Evolutionary conservation across 2,329 filamentous ascomycete species (phyloP), one percentile per base, ranked within the genome.

Genomic region (Raffaelea albimanens): DNA sequence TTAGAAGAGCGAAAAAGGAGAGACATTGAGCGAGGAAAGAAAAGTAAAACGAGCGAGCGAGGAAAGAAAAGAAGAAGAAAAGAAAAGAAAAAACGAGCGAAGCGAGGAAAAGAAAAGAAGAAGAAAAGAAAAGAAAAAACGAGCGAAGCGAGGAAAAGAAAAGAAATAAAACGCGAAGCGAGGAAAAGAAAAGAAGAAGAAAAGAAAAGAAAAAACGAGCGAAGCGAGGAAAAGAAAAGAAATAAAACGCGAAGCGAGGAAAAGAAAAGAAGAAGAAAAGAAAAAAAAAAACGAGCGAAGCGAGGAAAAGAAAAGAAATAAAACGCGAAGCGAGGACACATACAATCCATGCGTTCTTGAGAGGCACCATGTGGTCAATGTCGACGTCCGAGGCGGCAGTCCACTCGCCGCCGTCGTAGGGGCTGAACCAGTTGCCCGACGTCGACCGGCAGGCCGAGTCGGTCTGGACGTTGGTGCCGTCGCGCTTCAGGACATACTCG

Each of bases 301-400:
- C n/a, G n/a, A 3, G 29, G 11, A 10, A n/a, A 18, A 48, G n/a
- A 40, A 14, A 22, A 9, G 43, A 14, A 14, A 29, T 13, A 29
- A 7, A 13, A 7, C 13, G 23, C 13, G 33, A 36, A 21, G 19
- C 4, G 64, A 29, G 13, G 25, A 29, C 7, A 7, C 71, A 58
- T 55, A 81, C 77, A 52, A 84, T 80, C 86, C 85, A 91, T 5
- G 86, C 85, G 58, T 90, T 87, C 60, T 83, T 82, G 51, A 94
- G 63, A 1, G 87, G 86, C 3, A 94, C 85, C 66, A 93, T 73
- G 61, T 93, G 87, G 62, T 93, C 87, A 50, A 93, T 91, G 56
- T 91, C 85, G 1, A 93, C 63, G 56, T 90, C 83, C 18, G 71
- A 75, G 1, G 85, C 76, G 1, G 70, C 67, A 0, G 78, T 83